Evolutionary conservation across 192 early-diverging fungal genomes (phyloP), one percentile per base, ranked within the genome.

Genomic region (Podila epigama): DNA sequence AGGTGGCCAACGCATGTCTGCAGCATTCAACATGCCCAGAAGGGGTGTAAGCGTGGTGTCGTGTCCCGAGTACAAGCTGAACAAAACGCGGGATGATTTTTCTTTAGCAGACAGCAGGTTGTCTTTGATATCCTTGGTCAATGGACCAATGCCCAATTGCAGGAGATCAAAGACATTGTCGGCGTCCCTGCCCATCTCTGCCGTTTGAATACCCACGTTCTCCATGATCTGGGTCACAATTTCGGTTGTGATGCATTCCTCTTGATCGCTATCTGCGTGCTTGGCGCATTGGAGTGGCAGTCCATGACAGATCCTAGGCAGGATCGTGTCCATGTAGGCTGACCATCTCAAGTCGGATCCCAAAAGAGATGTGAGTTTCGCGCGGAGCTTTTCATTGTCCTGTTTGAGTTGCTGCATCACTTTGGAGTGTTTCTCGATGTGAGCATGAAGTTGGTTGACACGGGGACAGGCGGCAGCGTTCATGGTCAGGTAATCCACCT

Each of bases 1-100:
- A 8, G 73, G 66, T 15, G 73, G 73, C 73, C 73, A 77, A n/a
- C 66, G 61, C 65, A 58, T 58, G 48, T 68, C 73, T 0, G 22
- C 20, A 3, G 60, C 50, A 27, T 68, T 66, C 25, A 77, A 32
- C 31, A 77, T 51, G 13, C 73, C 73, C 20, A 77, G 40, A 53
- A 77, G 13, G 6, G 73, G 73, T 15, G 39, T 9, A n/a, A 77
- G 35, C 4, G 73, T 77, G 1, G 73, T 77, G 25, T 77, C 73
- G 22, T 77, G 73, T 16, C 73, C 73, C 4, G 73, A 77, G 35
- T 77, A 77, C 20, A 77, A 37, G 5, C 20, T 48, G 12, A 77
- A 54, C 1, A 55, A 53, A 12, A 68, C 37, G 29, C 60, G 63
- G 37, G 20, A 28, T 29, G 53, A 41, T 7, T 62, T 51, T 4